phyloP scores from a whole-genome alignment of 305 asterid genomes.

The Fraxinus floribunda region DNA sequence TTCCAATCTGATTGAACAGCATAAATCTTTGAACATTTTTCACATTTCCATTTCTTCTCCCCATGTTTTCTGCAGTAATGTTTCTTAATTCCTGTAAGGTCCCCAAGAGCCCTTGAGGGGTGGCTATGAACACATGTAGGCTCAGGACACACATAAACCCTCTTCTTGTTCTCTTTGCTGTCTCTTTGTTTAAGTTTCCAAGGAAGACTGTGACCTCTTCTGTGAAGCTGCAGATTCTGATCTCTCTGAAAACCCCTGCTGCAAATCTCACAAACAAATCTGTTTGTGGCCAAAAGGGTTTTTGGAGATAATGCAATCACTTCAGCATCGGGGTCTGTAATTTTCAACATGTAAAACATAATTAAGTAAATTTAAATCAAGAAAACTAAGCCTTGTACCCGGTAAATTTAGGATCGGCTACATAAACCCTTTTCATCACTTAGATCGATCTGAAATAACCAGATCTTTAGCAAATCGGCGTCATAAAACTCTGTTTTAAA shows the following conservation, averaged over 20 bases:
- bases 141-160: conserved; percentile 80
- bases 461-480: not conserved
- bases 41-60: conserved; percentile 88
- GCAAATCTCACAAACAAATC: conserved; percentile 82
- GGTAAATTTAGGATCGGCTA: not conserved
- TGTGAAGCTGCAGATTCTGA: conserved; percentile 84
- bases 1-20: conserved; percentile 93
- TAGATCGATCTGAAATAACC: not conserved
- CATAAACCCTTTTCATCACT: not conserved
- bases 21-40: conserved; percentile 68
- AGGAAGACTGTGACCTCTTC: conserved; percentile 88
- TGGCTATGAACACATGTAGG: conserved; percentile 72
- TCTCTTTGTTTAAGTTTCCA: conserved; percentile 82
- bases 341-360: not conserved
- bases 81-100: conserved; percentile 82
- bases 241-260: conserved; percentile 87
- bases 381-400: not conserved
- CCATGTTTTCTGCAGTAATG: conserved; percentile 86
- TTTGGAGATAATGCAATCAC: conserved; percentile 78
- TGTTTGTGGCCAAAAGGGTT: conserved; percentile 67
- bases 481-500: not conserved
- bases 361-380: not conserved
- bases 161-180: conserved; percentile 57
- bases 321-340: conserved; percentile 78
- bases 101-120: conserved; percentile 82